Percentiles rank a stretch among this genome's conserved stretches.
These are phyloP conservation scores for Chimonanthus praecox DNA, from an alignment of 164 flowering plant species.

Conservation along the genomic window DNA sequence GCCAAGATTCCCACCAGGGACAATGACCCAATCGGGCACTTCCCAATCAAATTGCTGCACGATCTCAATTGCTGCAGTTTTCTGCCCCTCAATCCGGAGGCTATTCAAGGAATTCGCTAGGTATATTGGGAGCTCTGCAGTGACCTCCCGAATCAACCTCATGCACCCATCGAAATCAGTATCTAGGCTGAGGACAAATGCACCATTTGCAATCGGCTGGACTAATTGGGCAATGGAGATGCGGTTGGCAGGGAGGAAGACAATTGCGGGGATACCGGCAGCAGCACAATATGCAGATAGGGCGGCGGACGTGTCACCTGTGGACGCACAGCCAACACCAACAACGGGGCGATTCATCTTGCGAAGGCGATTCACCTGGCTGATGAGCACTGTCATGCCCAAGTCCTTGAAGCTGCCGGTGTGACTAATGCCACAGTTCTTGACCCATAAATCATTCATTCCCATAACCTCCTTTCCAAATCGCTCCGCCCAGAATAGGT, in stretches of 20 bases:
- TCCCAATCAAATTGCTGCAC: conserved; percentile 95
- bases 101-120: conserved; percentile 85
- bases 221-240: conserved; percentile 77
- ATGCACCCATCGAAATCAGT: conserved; percentile 94
- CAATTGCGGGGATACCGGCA: conserved; percentile 81
- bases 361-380: conserved; percentile 64
- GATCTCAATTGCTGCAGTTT: conserved; percentile 85
- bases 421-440: conserved; percentile 80
- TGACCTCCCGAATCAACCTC: conserved; percentile 77
- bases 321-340: conserved; percentile 83
- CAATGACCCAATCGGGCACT: conserved; percentile 95
- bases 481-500: conserved; percentile 87
- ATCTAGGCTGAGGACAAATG: conserved; percentile 76
- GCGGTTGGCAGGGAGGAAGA: conserved; percentile 56
- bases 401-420: conserved; percentile 80
- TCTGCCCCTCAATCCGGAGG: conserved; percentile 82
- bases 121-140: conserved; percentile 77
- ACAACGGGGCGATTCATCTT: conserved; percentile 51
- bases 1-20: conserved; percentile 87
- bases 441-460: conserved; percentile 90
- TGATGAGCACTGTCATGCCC: conserved; percentile 82
- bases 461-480: conserved; percentile 73
- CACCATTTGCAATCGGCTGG: conserved; percentile 83
- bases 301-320: conserved; percentile 84
- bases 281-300: conserved; percentile 82